Base-by-base conservation (phyloP, 208 protist species). In the Novymonas esmeraldas region DNA sequence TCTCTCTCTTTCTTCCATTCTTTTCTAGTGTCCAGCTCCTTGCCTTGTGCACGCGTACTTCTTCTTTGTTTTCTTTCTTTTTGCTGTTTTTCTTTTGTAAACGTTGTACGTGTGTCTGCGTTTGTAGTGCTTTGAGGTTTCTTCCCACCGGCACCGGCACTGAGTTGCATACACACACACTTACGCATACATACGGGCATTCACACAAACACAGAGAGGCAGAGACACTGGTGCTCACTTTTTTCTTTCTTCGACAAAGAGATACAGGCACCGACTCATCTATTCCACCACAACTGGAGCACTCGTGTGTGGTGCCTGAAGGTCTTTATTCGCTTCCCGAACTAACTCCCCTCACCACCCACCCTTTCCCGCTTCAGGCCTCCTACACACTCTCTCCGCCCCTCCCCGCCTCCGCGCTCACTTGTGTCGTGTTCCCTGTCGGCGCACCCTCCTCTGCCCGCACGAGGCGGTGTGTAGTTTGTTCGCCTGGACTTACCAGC, bases 1-100 rank as follows among this genome's bases (percentile, higher is more conserved):
- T 48, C 9, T 48, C 42, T 10, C 42, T 48, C 9, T 48, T 48
- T 48, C 9, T 48, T 48, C 41, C 54, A 4, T 20, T 41, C 39
- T 31, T 60, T 39, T 60, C 34, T 52, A 11, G 41, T 45, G 22
- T 44, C 4, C 7, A 57, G 10, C 1, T 48, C 31, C 24, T 20
- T 34, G 6, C 34, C 34, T 5, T 57, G 24, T 57, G 36, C 3
- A 24, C 38, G n/a, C 24, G 28, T 41, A 6, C 16, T 52, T 42
- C n/a, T 44, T 31, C 45, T 62, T 29, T n/a, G n/a, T 36, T 56
- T 55, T 41, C 11, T 41, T 11, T 41, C 7, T 41, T 11, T 41
- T 11, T 41, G 5, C 36, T 41, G 61, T 64, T 58, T 62, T 46
- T 56, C 18, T 39, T 66, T 20, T 46, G 48, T 4, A 41, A 18